phyloP scores from a whole-genome alignment of 169 alveolate genomes.

The Theileria parva region DNA sequence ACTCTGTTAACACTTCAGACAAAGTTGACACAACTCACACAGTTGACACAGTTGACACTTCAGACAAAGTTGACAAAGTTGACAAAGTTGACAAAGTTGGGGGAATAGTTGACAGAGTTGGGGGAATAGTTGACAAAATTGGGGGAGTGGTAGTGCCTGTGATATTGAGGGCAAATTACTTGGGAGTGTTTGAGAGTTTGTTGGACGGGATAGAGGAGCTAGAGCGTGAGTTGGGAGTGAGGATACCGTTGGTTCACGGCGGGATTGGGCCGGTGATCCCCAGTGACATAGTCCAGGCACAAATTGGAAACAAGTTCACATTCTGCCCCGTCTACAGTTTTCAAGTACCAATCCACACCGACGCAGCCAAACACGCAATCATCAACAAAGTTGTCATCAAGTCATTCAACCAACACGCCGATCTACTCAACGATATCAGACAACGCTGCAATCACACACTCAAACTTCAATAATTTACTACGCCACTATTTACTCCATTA shows the following conservation, averaged over 20 bases:
- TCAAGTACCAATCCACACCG: constrained; percentile 79
- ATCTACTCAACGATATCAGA: constrained; percentile 78
- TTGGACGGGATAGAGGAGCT: constrained; percentile 78
- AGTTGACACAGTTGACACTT: too few relatives aligned
- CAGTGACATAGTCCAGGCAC: constrained; percentile 85
- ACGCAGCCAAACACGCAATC: constrained; percentile 81
- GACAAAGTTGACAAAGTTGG: too few relatives aligned
- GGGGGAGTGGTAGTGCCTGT: constrained; percentile 66
- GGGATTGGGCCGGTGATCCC: constrained; percentile 85
- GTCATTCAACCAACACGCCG: constrained; percentile 80
- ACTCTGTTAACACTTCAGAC: too few relatives aligned
- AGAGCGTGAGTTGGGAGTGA: constrained; percentile 65
- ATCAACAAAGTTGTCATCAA: constrained; percentile 73
- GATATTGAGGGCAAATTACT: constrained; percentile 76
- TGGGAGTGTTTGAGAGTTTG: constrained; percentile 79
- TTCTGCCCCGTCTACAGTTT: constrained; percentile 83
- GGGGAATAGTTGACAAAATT: too few relatives aligned
- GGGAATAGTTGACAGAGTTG: too few relatives aligned
- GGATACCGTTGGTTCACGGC: constrained; percentile 84
- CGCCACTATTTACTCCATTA: too few relatives aligned
- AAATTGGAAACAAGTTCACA: constrained; percentile 76
- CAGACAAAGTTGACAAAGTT: too few relatives aligned
- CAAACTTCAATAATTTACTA: too few relatives aligned
- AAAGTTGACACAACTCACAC: too few relatives aligned
- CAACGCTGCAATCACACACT: constrained; percentile 50